Conservation (phyloP, 345 rosid genomes). For the Linum lewisii region DNA sequence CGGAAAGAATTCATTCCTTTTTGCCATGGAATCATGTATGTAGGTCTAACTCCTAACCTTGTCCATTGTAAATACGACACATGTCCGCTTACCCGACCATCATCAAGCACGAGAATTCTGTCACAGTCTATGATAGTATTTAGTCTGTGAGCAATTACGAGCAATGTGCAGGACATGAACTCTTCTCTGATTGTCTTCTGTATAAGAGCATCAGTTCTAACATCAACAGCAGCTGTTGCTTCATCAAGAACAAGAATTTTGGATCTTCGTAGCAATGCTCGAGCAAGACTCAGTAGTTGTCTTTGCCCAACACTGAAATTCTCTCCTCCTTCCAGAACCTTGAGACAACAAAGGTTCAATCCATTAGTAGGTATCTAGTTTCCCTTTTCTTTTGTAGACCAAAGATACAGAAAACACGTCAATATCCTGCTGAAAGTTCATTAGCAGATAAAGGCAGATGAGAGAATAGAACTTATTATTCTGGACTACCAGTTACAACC, state of each 20-base stretch:
- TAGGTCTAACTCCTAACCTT: no score
- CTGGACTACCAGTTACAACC: no score
- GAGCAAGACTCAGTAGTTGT: conserved; percentile 5
- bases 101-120: conserved; percentile 27
- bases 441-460: no score
- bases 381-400: no score
- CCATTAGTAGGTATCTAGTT: neutral
- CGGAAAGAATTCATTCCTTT: neutral
- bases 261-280: neutral
- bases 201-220: neutral
- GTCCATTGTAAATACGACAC: no score
- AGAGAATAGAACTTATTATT: no score
- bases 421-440: no score
- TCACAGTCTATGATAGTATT: conserved; percentile 25
- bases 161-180: conserved; percentile 24
- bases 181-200: conserved; percentile 1
- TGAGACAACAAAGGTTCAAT: neutral
- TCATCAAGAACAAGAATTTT: neutral
- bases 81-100: conserved; percentile 20
- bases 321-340: conserved; percentile 29
- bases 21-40: no score
- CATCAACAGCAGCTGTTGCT: neutral
- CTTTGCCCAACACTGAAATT: conserved; percentile 31
- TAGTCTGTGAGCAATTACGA: conserved; percentile 24
- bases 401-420: no score